Percentiles rank a stretch among this genome's conserved stretches.
phyloP scores from a whole-genome alignment of 345 rosid species.

The Erodium maritimum region DNA sequence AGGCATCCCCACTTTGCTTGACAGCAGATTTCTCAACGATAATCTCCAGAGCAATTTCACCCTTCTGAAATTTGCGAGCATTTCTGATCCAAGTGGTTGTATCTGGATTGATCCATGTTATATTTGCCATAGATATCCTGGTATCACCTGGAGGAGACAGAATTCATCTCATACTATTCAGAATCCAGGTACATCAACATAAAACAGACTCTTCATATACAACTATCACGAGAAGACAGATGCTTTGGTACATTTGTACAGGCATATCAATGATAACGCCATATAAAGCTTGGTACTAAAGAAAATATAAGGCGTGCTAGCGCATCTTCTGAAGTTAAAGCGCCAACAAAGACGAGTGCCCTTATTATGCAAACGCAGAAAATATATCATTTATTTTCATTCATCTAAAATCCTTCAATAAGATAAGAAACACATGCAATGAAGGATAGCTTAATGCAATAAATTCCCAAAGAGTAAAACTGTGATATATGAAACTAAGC shows the following conservation, averaged over 20 bases:
- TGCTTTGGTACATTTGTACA: not conserved
- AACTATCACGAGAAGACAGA: too few species aligned
- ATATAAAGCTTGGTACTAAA: too few species aligned
- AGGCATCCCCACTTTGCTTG: conserved; percentile 81
- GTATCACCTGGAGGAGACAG: conserved; percentile 51
- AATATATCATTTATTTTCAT: too few species aligned
- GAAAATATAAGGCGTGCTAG: not conserved
- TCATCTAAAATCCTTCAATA: too few species aligned
- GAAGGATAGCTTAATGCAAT: too few species aligned
- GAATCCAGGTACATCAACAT: not conserved
- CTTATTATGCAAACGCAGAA: too few species aligned
- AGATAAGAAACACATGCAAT: too few species aligned
- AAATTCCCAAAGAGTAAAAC: not conserved
- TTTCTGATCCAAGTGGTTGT: conserved; percentile 58
- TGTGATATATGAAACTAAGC: not conserved
- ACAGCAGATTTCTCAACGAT: conserved; percentile 61
- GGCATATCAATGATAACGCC: not conserved
- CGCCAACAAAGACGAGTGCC: too few species aligned
- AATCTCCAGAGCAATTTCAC: conserved; percentile 70
- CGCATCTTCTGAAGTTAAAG: not conserved
- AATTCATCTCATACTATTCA: not conserved
- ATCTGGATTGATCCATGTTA: conserved; percentile 67
- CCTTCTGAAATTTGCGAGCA: conserved; percentile 34
- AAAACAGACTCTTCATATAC: not conserved
- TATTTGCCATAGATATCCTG: conserved; percentile 58